Base-by-base conservation (phyloP, 352 stramenopile genomes). In the Phytopythium mirpurense region DNA sequence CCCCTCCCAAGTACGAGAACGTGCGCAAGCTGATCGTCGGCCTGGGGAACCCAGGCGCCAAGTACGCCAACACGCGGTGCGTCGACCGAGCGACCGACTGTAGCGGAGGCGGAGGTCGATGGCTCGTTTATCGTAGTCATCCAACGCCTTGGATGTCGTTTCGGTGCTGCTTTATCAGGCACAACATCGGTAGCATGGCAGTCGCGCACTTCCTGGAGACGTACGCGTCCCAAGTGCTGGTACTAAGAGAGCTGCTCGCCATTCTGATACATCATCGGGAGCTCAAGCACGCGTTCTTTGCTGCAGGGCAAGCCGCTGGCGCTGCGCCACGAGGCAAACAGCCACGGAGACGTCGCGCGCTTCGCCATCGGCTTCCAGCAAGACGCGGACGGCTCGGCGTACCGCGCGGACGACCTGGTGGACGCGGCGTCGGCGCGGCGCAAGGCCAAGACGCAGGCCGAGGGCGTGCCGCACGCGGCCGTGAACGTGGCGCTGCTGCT, bases 21-120 rank as follows among this genome's bases (percentile, higher is more conserved):
- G 74, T 89, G 42, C 82, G 82, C 52, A 92, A 92, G 55, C 66
- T 95, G 29, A 59, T 95, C 36, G 85, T 95, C 4, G 85, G 85
- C n/a, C 57, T 95, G 43, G 85, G 85, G 32, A 95, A 95, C 53
- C 83, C 85, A 8, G 81, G 83, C 51, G 72, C 91, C 52, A 91
- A 95, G 56, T 95, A 77, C 56, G 65, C 60, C n/a, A 73, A 75
- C 54, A 95, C 85, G 18, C 68, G 83, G 83, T 91, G 59, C 38
- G 18, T 19, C 18, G 19, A n/a, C n/a, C n/a, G n/a, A n/a, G n/a
- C n/a, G n/a, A n/a, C n/a, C n/a, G n/a, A n/a, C n/a, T n/a, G n/a
- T n/a, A n/a, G n/a, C n/a, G n/a, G n/a, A n/a, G n/a, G n/a, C n/a
- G n/a, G n/a, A n/a, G n/a, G n/a, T n/a, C n/a, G n/a, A n/a, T n/a